These are phyloP conservation scores for Epichloe elymi DNA, from an alignment of 2,329 filamentous ascomycete species.

Conservation along the genomic window DNA sequence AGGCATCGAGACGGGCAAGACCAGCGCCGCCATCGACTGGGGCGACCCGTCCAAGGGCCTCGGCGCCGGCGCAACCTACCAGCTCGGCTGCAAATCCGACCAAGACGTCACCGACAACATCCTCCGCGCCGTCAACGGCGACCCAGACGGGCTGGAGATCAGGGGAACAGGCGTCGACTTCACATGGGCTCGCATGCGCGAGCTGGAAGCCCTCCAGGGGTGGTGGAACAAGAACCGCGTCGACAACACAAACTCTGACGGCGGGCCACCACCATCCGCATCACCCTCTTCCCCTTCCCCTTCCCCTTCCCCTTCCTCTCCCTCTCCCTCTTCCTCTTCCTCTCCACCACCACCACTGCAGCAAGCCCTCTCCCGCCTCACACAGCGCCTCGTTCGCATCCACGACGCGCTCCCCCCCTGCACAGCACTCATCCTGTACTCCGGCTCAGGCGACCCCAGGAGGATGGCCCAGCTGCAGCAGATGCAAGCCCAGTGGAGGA, in stretches of 20 bases:
- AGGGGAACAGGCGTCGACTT: constrained; percentile 51
- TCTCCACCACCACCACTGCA: constrained; percentile 26
- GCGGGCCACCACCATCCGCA: constrained; percentile 19
- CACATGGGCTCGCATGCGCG: constrained; percentile 52
- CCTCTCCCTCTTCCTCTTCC: constrained; percentile 6
- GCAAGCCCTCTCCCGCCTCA: constrained; percentile 30
- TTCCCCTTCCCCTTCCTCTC: not conserved
- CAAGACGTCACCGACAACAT: constrained; percentile 43
- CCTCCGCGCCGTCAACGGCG: constrained; percentile 45
- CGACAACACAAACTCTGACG: constrained; percentile 20
- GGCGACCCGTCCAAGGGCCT: constrained; percentile 56
- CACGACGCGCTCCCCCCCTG: constrained; percentile 48
- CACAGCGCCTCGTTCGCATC: constrained; percentile 39
- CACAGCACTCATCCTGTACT: constrained; percentile 51
- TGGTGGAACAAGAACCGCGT: constrained; percentile 52
- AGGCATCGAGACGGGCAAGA: constrained; percentile 43
- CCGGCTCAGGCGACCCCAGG: constrained; percentile 54
- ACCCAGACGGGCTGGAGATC: constrained; percentile 43
- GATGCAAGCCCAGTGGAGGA: constrained; percentile 46
- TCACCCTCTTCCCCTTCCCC: constrained; percentile 6
- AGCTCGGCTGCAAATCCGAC: constrained; percentile 45
- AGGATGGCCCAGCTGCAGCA: constrained; percentile 50
- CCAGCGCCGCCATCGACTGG: constrained; percentile 76
- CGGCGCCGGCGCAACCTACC: constrained; percentile 41
- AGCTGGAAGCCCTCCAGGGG: constrained; percentile 50